Base-by-base conservation (phyloP, 2,329 filamentous ascomycete species). In the Claviceps spartinae region DNA sequence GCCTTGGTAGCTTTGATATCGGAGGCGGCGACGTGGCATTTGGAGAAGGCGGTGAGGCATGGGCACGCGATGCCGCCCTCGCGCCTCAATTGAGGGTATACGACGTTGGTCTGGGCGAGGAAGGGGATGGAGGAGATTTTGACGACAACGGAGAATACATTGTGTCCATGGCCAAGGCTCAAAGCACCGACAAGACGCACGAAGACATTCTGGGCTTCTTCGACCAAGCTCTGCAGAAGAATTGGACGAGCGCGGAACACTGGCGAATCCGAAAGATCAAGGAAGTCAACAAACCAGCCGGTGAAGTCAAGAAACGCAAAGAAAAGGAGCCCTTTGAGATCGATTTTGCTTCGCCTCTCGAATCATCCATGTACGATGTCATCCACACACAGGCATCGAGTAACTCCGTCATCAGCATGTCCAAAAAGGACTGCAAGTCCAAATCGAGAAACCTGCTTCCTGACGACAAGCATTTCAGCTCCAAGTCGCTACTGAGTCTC, bases 181-280 rank as follows among this genome's bases (percentile, higher is more conserved):
- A 70, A 48, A 81, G 81, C 51, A 75, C 76, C 49, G 87, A 88
- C 61, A 76, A 76, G 62, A 71, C 85, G 65, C 89, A 96, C 63
- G 88, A 97, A 60, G 91, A 95, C 61, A 95, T 98, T 53, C 77
- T 98, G n/a, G 86, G 87, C 63, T 98, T 97, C 71, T 98, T 98
- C 63, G 93, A 98, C 66, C 88, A 95, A 62, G 90, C 91, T 2
- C 72, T 97, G 44, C 88, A 93, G 65, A 97, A 95, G 76, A 96
- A 96, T 62, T 98, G 93, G 91, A 85, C 86, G 5, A 94, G 89
- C 48, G 91, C 93, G n/a, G 93, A 97, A 66, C 93, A 98, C 68
- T 98, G 93, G 93, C 85, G 91, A 59, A 97, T 98, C 63, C 80
- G 87, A 56, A 88, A 89, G 63, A 93, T 98, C 67, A 97, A 97